These are phyloP conservation scores for Solanum aculeatissimum DNA, from an alignment of 305 asterid genomes.

Conservation along the genomic window DNA sequence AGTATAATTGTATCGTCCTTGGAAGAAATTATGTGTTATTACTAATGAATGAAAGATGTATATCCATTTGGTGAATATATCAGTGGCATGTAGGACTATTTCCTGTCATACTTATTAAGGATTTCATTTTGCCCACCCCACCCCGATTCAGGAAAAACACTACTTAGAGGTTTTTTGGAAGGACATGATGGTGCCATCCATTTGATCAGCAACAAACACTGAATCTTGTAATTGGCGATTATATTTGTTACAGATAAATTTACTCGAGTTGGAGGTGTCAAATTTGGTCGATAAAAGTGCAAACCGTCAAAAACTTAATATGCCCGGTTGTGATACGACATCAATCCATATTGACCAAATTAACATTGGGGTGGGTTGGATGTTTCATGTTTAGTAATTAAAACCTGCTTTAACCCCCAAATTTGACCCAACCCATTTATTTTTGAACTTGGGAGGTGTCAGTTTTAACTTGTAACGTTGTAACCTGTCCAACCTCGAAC, in stretches of 20 bases:
- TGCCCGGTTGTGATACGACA: not conserved
- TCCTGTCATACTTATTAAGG: not conserved
- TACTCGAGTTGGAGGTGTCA: not conserved
- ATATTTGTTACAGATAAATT: not conserved
- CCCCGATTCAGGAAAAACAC: not conserved
- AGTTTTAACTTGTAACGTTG: not conserved
- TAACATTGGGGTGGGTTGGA: not conserved
- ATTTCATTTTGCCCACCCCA: not conserved
- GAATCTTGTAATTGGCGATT: not conserved
- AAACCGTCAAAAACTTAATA: not conserved
- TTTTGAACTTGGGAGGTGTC: not conserved
- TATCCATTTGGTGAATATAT: not conserved
- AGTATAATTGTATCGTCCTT: not conserved
- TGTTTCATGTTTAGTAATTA: not conserved
- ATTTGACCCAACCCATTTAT: not conserved
- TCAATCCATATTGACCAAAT: not conserved
- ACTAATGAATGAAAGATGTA: not conserved
- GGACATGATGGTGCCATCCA: not conserved
- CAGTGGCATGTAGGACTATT: not conserved
- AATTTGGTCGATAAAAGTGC: not conserved
- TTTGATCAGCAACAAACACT: not conserved
- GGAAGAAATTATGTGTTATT: not conserved
- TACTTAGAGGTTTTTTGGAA: not conserved
- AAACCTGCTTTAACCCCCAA: not conserved
- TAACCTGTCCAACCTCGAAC: not conserved